phyloP scores from a whole-genome alignment of 2,329 filamentous ascomycete genomes.

The Amauroascus verrucosus region DNA sequence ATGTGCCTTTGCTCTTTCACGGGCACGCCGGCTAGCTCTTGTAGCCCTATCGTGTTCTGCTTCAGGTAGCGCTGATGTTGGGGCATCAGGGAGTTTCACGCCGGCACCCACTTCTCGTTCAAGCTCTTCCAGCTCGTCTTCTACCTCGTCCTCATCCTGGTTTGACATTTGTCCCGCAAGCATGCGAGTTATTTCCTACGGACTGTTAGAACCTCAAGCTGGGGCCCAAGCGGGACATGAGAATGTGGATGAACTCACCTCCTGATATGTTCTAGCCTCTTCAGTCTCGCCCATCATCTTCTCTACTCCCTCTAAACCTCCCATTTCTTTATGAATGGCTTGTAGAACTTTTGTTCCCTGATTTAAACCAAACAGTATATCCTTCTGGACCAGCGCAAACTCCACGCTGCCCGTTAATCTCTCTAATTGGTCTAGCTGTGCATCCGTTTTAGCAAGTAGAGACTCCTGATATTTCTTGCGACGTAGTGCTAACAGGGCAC shows the following conservation, averaged over 20 bases:
- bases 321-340: slow-evolving; percentile 93
- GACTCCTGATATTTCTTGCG: slow-evolving; percentile 96
- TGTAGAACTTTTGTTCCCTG: slow-evolving; percentile 83
- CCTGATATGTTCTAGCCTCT: slow-evolving; percentile 83
- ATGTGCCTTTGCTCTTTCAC: slow-evolving; percentile 24
- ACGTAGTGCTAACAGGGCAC: slow-evolving; percentile 76
- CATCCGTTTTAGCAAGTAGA: slow-evolving; percentile 77
- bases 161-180: slow-evolving; percentile 79
- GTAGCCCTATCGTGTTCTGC: slow-evolving; percentile 23
- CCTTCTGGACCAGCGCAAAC: slow-evolving; percentile 93
- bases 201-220: neutral
- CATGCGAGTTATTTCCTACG: slow-evolving; percentile 82
- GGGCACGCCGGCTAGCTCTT: slow-evolving; percentile 26
- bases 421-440: slow-evolving; percentile 87
- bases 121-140: slow-evolving; percentile 81
- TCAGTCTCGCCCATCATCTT: slow-evolving; percentile 88
- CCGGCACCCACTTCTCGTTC: slow-evolving; percentile 50
- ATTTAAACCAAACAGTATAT: slow-evolving; percentile 83
- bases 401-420: slow-evolving; percentile 80
- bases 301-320: slow-evolving; percentile 84
- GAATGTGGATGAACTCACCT: slow-evolving; percentile 44
- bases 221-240: neutral
- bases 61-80: slow-evolving; percentile 26
- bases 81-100: slow-evolving; percentile 31
- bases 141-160: slow-evolving; percentile 94